Conservation (phyloP, 305 asterid genomes). For the Andrographis paniculata region DNA sequence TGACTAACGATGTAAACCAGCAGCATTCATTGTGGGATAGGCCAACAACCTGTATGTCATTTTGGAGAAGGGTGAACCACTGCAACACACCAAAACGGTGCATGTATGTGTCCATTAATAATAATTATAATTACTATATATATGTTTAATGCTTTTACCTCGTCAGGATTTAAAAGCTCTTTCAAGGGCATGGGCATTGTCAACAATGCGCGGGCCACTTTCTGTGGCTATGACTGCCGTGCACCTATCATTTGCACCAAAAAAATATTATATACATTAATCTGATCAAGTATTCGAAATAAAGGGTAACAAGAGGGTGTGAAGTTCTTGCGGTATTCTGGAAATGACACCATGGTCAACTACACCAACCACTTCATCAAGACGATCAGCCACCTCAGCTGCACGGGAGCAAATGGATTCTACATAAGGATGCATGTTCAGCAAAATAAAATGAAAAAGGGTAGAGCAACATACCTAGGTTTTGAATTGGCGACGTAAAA, state of each 20-base stretch:
- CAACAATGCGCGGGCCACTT: conserved; percentile 32
- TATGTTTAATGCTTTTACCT: too few species aligned
- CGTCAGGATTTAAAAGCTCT: too few species aligned
- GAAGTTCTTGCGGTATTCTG: conserved; percentile 37
- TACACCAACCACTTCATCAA: conserved; percentile 54
- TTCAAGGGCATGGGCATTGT: conserved; percentile 29
- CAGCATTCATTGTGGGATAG: too few species aligned
- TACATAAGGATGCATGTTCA: conserved; percentile 7
- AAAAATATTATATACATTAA: neutral
- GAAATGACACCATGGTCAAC: conserved; percentile 64
- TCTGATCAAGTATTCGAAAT: too few species aligned
- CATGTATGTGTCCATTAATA: too few species aligned
- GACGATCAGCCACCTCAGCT: conserved; percentile 63
- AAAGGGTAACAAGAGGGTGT: too few species aligned
- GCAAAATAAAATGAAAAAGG: neutral
- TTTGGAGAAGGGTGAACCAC: too few species aligned
- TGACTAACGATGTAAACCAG: too few species aligned
- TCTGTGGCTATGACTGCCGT: conserved; percentile 43
- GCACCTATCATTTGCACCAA: conserved; percentile 34
- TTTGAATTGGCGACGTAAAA: conserved; percentile 60
- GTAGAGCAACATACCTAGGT: conserved; percentile 39
- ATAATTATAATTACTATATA: too few species aligned
- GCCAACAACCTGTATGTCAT: too few species aligned
- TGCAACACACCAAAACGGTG: too few species aligned
- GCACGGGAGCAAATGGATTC: conserved; percentile 4